Percentiles rank a stretch among this genome's conserved stretches.
phyloP scores from a whole-genome alignment of 495 filamentous ascomycete species.

The Penicillium ochrochloron region DNA sequence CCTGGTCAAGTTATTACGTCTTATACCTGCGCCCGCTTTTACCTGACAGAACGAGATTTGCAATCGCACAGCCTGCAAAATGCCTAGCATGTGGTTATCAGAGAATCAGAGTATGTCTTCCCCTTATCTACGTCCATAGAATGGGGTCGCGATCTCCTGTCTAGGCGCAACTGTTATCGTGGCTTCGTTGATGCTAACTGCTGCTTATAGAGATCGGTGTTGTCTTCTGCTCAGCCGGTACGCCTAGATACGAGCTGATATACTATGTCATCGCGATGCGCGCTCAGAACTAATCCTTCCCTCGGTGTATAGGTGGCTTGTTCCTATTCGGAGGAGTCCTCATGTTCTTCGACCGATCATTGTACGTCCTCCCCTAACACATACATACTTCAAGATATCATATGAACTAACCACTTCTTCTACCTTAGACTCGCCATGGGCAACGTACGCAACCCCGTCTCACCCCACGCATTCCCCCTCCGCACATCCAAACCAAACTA shows the following conservation, averaged over 20 bases:
- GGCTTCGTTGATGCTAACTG: background rate
- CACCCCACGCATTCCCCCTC: background rate
- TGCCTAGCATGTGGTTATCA: conserved; percentile 91
- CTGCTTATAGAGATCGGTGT: conserved; percentile 79
- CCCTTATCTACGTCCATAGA: background rate
- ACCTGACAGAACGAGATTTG: conserved; percentile 9
- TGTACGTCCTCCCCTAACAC: conserved; percentile 56
- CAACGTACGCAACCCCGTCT: conserved; percentile 66
- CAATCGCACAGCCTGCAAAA: conserved; percentile 12
- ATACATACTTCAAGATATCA: background rate
- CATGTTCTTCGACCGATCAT: conserved; percentile 95
- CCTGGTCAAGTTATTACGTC: background rate
- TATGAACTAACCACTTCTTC: conserved; percentile 23
- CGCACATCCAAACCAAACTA: conserved; percentile 15
- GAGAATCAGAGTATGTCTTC: conserved; percentile 84
- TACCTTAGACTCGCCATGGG: conserved; percentile 77
- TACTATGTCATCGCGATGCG: background rate
- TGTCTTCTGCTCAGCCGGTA: conserved; percentile 94
- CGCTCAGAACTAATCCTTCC: background rate
- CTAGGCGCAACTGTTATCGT: conserved; percentile 9
- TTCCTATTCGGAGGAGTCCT: conserved; percentile 92
- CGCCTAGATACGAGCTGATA: conserved; percentile 37
- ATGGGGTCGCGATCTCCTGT: background rate
- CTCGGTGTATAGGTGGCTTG: conserved; percentile 67
- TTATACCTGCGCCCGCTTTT: conserved; percentile 1